A percentile compares a stretch with the other conserved stretches of the same genome.
phyloP scores from a whole-genome alignment of 2,329 filamentous ascomycete genomes.

The Tolypocladium ovalisporum region DNA sequence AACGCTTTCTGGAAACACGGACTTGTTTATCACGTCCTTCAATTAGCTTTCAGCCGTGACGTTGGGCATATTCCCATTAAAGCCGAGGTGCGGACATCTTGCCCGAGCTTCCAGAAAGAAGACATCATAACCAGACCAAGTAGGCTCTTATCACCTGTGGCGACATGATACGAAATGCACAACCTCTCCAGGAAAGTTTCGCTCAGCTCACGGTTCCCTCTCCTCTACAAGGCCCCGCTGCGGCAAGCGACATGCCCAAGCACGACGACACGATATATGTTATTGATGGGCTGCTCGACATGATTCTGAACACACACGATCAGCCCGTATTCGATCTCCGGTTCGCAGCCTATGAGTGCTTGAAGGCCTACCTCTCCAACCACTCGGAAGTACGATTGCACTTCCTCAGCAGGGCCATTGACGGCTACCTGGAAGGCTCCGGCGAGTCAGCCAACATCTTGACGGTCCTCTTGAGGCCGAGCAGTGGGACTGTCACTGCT shows the following conservation, averaged over 20 bases:
- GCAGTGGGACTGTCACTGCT: conserved; percentile 45
- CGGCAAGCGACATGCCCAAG: conserved; percentile 32
- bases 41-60: conserved; percentile 66
- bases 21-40: conserved; percentile 66
- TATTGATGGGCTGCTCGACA: conserved; percentile 82
- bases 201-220: conserved; percentile 71
- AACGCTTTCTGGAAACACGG: conserved; percentile 75
- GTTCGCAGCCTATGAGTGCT: conserved; percentile 75
- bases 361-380: conserved; percentile 83
- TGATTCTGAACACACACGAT: conserved; percentile 60
- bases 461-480: conserved; percentile 64
- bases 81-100: conserved; percentile 50
- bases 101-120: conserved; percentile 1
- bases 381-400: conserved; percentile 74
- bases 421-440: conserved; percentile 65
- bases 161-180: conserved; percentile 76
- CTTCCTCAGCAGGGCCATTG: conserved; percentile 80
- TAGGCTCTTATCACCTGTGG: conserved; percentile 76
- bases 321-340: conserved; percentile 66
- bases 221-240: conserved; percentile 30
- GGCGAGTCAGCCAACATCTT: conserved; percentile 84
- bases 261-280: conserved; percentile 66
- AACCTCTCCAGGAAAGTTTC: conserved; percentile 74
- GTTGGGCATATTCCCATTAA: conserved; percentile 63
- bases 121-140: conserved; percentile 4